Evolutionary conservation across 257 asterid species (phyloP), one percentile per base, ranked within the genome.

Genomic region (Handroanthus guayacan): DNA sequence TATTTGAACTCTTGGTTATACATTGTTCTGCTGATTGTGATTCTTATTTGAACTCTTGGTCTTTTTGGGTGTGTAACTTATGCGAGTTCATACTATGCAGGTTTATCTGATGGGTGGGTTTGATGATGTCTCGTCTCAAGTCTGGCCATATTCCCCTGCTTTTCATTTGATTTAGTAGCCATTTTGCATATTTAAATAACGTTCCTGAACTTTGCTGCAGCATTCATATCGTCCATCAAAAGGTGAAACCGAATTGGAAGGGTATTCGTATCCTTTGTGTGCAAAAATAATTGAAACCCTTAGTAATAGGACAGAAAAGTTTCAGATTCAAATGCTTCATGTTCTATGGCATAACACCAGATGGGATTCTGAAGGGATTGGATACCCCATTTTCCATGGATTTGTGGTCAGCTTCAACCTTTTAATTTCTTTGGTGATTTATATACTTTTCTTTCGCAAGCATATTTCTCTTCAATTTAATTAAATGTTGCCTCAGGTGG

Each of bases 41-140:
- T 72, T 81, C 37, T 38, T 72, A 73, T 37, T 48, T 78, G 36
- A 58, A 47, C 20, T 81, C 18, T 45, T 5, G 45, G 43, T 52
- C 82, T 17, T 63, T 66, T 75, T 44, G 37, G 9, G 60, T 71
- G 74, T 73, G 12, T 84, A 73, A 84, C 68, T 43, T 71, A 10
- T 62, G 50, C 51, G 67, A 61, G 20, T 58, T 74, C 60, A 67
- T 80, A 18, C 69, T 72, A 44, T 89, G 85, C 94, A 95, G 99
- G 99, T 93, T 83, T 97, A 95, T 90, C 81, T 92, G 71, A 62
- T 92, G 16, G 99, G 98, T 62, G 97, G 91, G 16, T 93, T 87
- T 78, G 92, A 89, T 79, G 99, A 95, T 71, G 77, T 85, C 81
- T 74, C 88, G 8, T 83, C 85, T 80, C 76, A 89, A 73, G 99